Evolutionary conservation across 2,329 filamentous ascomycete genomes (phyloP).

Genomic region (Curvularia hawaiiensis): DNA sequence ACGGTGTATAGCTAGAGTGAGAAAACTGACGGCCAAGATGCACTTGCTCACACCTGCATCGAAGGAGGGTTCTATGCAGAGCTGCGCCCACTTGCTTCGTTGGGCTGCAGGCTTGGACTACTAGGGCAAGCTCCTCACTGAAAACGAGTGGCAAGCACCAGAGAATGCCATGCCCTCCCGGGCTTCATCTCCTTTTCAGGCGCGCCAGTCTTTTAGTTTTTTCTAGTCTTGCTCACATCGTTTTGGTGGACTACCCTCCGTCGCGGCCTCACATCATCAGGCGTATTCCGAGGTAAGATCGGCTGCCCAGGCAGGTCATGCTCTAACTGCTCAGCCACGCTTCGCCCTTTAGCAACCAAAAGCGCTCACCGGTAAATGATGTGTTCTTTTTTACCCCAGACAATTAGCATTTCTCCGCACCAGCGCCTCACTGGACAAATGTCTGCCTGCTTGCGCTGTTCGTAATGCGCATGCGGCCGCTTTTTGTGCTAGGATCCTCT

Average conservation of each 20-base stretch:
- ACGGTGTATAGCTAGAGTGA: not conserved
- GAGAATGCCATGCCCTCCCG: not conserved
- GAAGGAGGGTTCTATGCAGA: not conserved
- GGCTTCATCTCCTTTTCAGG: not conserved
- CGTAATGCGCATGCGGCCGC: slow-evolving; percentile 8
- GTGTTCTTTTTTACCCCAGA: slow-evolving; percentile 7
- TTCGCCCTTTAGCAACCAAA: slow-evolving; percentile 11
- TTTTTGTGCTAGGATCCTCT: slow-evolving; percentile 11
- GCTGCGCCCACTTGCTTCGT: not conserved
- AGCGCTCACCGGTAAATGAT: slow-evolving; percentile 25
- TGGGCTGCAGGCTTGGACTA: not conserved
- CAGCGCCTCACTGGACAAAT: slow-evolving; percentile 20
- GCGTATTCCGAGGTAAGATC: not conserved
- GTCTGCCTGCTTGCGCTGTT: slow-evolving; percentile 14
- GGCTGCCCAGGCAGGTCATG: slow-evolving; percentile 14
- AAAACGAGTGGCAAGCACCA: not conserved
- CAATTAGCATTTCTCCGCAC: slow-evolving; percentile 3
- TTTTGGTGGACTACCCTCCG: not conserved
- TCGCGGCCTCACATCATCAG: not conserved
- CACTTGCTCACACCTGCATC: not conserved
- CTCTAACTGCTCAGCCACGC: not conserved
- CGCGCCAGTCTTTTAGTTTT: not conserved
- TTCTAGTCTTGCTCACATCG: not conserved
- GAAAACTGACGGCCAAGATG: not conserved
- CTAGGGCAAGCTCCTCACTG: not conserved